Base-by-base conservation (phyloP, 345 rosid species). In the Cardamine occulta region DNA sequence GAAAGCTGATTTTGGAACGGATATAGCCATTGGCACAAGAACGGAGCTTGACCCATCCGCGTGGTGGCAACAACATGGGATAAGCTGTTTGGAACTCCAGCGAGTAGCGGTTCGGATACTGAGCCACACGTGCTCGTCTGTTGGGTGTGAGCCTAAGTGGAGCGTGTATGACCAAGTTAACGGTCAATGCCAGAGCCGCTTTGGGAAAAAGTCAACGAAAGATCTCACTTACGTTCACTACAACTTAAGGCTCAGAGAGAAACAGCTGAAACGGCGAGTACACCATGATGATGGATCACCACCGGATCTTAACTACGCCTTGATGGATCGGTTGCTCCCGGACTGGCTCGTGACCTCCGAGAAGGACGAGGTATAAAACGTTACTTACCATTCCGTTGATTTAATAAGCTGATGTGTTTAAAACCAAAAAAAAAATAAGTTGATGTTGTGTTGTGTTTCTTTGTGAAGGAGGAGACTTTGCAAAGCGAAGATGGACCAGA, bases 1-100 rank as follows among this genome's bases (percentile, higher is more conserved):
- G 8, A 91, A 88, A 85, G 93, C 84, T 32, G 86, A 86, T 81
- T 89, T 87, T 68, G 94, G 96, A 73, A 88, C 95, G 75, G 94
- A 90, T 74, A 83, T 88, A 86, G 98, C 96, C 10, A 81, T 88
- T 23, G 85, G 87, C 55, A 89, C 93, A 14, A 90, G 97, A 82
- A 79, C 83, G 13, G 97, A 91, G 74, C 92, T 94, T 58, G 92
- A 90, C 74, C 97, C 98, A 86, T 89, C 96, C 5, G 85, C 89
- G 26, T 93, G 98, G 98, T 93, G 98, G 82, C 82, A 79, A 56
- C 79, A 79, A 34, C 79, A 79, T 56, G 82, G 82, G 34, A 74
- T 79, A 68, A 83, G 90, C 79, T 91, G 97, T 88, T 84, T 85
- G 76, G 95, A 94, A 73, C 91, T 94, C 37, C 97, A 88, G 72